Conservation (phyloP, 2,329 filamentous ascomycete genomes). For the Teratosphaeria viscida region DNA sequence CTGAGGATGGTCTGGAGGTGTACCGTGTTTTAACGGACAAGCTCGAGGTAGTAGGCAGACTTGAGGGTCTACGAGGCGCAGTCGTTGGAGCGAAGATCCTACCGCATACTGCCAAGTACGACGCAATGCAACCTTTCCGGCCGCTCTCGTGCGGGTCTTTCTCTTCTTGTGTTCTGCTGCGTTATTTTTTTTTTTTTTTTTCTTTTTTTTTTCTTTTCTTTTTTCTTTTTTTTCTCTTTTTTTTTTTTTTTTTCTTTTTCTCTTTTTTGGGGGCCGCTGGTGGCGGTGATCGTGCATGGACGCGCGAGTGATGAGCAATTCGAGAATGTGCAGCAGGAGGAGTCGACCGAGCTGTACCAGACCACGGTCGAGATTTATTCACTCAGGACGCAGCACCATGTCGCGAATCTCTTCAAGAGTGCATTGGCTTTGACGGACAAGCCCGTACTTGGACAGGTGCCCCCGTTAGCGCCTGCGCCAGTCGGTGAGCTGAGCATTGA, state of each 20-base stretch:
- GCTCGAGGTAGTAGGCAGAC: constrained; percentile 55
- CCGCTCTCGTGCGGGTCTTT: no score
- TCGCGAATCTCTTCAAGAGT: constrained; percentile 65
- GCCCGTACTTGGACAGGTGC: constrained; percentile 14
- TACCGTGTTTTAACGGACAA: constrained; percentile 63
- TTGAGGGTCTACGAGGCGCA: constrained; percentile 69
- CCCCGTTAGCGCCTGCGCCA: constrained; percentile 45
- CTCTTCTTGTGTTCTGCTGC: no score
- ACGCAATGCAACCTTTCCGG: constrained; percentile 43
- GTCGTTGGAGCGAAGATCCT: constrained; percentile 77
- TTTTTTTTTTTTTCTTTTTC: no score
- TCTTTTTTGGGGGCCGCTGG: no score
- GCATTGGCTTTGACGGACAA: constrained; percentile 39
- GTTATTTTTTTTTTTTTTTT: no score
- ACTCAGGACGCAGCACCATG: constrained; percentile 58
- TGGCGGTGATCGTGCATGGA: constrained; percentile 73
- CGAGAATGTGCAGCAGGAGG: constrained; percentile 8
- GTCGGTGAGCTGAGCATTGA: constrained; percentile 64
- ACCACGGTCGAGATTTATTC: constrained; percentile 87
- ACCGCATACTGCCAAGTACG: constrained; percentile 49
- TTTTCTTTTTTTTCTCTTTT: no score
- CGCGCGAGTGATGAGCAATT: constrained; percentile 47
- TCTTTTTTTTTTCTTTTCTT: no score
- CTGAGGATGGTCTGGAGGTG: constrained; percentile 69
- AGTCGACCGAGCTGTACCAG: constrained; percentile 50